phyloP scores from a whole-genome alignment of 139 green algal species.

The Chlorella sp. region DNA sequence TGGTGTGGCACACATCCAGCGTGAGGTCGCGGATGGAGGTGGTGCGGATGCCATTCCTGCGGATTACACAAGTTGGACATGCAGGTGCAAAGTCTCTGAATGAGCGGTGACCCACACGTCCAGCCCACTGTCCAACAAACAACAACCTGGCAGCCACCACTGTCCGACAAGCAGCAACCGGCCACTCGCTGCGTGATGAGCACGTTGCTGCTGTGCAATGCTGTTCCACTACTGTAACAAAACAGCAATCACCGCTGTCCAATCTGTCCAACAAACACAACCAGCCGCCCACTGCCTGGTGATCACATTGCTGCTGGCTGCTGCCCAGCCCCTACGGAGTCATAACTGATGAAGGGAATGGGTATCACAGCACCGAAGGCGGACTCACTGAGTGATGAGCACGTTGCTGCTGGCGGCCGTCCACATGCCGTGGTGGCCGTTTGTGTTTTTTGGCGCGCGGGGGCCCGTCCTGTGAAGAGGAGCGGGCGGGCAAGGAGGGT shows the following conservation, averaged over 20 bases:
- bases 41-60: not conserved
- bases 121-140: too few species aligned
- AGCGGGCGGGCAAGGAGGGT: not conserved
- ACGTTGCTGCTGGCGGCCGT: not conserved
- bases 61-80: too few species aligned
- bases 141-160: not conserved
- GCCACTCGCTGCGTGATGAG: not conserved
- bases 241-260: too few species aligned
- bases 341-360: too few species aligned
- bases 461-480: not conserved
- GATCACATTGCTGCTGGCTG: too few species aligned
- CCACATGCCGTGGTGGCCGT: conserved; percentile 18
- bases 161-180: not conserved
- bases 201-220: conserved; percentile 5
- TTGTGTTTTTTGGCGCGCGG: not conserved
- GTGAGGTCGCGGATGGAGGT: not conserved
- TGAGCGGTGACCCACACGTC: too few species aligned
- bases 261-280: too few species aligned
- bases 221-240: too few species aligned
- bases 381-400: not conserved
- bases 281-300: too few species aligned
- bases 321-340: too few species aligned
- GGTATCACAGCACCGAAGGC: not conserved
- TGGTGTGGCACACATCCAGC: not conserved
- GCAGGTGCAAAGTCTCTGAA: too few species aligned